Evolutionary conservation across 192 early-diverging fungal genomes (phyloP), one percentile per base, ranked within the genome.

Genomic region (Radiomyces spectabilis): DNA sequence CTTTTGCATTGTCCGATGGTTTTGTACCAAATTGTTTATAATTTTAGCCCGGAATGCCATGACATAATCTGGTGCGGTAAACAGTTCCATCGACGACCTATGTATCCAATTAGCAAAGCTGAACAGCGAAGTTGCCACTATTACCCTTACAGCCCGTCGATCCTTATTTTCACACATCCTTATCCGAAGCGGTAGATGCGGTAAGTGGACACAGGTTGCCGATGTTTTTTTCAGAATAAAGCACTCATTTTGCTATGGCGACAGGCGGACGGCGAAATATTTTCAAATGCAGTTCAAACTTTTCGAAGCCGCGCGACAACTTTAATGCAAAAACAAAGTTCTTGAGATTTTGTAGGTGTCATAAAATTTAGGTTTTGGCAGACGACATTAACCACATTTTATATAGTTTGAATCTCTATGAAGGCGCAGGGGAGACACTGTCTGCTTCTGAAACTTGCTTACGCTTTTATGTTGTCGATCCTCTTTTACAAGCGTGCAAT

Each of bases 201-300:
- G 53, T 54, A 54, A 54, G 53, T 43, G 41, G 53, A 54, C 32
- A 30, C 40, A n/a, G n/a, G n/a, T n/a, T n/a, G n/a, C n/a, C n/a
- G n/a, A n/a, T n/a, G n/a, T n/a, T n/a, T n/a, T n/a, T n/a, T n/a
- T n/a, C n/a, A n/a, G n/a, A n/a, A n/a, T n/a, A 13, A 13, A 13
- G 6, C 34, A 6, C 34, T 35, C 6, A 35, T 35, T 35, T n/a
- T n/a, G n/a, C n/a, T n/a, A n/a, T n/a, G n/a, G n/a, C n/a, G n/a
- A n/a, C n/a, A n/a, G n/a, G n/a, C n/a, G n/a, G n/a, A n/a, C n/a
- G n/a, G n/a, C n/a, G n/a, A n/a, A n/a, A n/a, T n/a, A n/a, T n/a
- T n/a, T n/a, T n/a, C n/a, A 13, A 35, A 35, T 35, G 34, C 6
- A 35, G 34, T 6, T 35, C 34, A 13, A 13, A 6, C 13, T n/a